Evolutionary conservation across 768 basidiomycete genomes (phyloP).

Genomic region (Trametes coccinea): DNA sequence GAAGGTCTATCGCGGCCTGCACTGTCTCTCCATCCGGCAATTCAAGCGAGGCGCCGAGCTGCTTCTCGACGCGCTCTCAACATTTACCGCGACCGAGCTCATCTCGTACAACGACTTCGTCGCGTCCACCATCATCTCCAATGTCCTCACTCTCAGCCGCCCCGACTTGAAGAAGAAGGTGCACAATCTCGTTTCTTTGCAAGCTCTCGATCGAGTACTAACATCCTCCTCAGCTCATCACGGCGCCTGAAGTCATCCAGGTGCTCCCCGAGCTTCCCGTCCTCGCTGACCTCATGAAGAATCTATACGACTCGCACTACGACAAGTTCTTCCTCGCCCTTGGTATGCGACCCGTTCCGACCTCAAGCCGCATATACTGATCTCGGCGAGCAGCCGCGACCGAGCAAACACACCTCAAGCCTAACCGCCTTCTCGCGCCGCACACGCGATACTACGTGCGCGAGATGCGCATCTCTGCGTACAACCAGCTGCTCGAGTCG

Average conservation of each 20-base stretch:
- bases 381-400: slow-evolving; percentile 61
- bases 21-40: slow-evolving; percentile 84
- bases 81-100: slow-evolving; percentile 92
- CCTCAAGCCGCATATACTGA: slow-evolving; percentile 5
- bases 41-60: slow-evolving; percentile 87
- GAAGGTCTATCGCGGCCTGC: slow-evolving; percentile 92
- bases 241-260: slow-evolving; percentile 84
- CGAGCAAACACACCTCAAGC: slow-evolving; percentile 84
- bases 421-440: slow-evolving; percentile 80
- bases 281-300: slow-evolving; percentile 81
- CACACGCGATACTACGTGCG: slow-evolving; percentile 91
- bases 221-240: slow-evolving; percentile 59
- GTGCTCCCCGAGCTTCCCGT: slow-evolving; percentile 80
- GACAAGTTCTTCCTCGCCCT: slow-evolving; percentile 91
- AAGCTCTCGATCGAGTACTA: too few species aligned
- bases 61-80: slow-evolving; percentile 87
- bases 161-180: slow-evolving; percentile 94
- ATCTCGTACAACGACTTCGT: slow-evolving; percentile 90
- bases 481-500: slow-evolving; percentile 86
- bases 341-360: too few species aligned
- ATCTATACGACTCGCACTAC: slow-evolving; percentile 91
- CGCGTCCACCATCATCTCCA: slow-evolving; percentile 77
- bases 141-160: slow-evolving; percentile 71
- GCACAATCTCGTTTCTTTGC: background rate
- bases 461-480: slow-evolving; percentile 95